Base-by-base conservation (phyloP, 2,329 filamentous ascomycete species). In the Fusarium neocosmosporiellum region DNA sequence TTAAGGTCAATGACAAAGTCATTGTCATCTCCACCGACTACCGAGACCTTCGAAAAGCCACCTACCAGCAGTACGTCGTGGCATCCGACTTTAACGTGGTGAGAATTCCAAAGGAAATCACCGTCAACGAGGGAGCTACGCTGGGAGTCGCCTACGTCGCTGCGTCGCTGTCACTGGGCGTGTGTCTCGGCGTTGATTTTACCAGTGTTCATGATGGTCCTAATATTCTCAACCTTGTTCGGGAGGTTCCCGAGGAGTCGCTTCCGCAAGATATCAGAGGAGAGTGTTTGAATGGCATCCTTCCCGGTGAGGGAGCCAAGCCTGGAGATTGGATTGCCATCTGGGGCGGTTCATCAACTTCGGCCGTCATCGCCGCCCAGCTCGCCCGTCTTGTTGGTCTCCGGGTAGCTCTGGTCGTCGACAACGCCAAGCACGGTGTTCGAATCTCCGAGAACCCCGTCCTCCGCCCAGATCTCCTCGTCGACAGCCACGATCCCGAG, bases 311-410 rank as follows among this genome's bases (percentile, higher is more conserved):
- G 70, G 83, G 90, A 10, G 87, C 90, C 1, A 83, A 84, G 46
- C 74, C 81, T 0, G 92, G 91, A 0, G 92, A 95, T 67, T 94
- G 91, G 88, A 81, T 95, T 41, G 90, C 89, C 2, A 89, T 95
- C 54, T 95, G 93, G 92, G 93, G 93, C 65, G 93, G 89, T 2
- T 94, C 91, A 2, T 92, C 91, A 1, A 93, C 91, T 0, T 93
- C 91, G 1, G 93, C 92, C 0, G 88, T 90, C 70, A 84, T 93
- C 8, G 85, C 88, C 0, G 86, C 92, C 5, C 93, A 95, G 75
- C 85, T 95, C 2, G 92, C 92, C 1, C 89, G 90, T 43, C 83
- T 93, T 0, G 88, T 87, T 0, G 92, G 92, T 0, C 80, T 95
- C 0, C 88, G 85, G 31, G 91, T 93, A 2, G 88, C 92, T 29